These are phyloP conservation scores for Falciphora oryzae DNA, from an alignment of 2,329 filamentous ascomycete species.

Conservation along the genomic window DNA sequence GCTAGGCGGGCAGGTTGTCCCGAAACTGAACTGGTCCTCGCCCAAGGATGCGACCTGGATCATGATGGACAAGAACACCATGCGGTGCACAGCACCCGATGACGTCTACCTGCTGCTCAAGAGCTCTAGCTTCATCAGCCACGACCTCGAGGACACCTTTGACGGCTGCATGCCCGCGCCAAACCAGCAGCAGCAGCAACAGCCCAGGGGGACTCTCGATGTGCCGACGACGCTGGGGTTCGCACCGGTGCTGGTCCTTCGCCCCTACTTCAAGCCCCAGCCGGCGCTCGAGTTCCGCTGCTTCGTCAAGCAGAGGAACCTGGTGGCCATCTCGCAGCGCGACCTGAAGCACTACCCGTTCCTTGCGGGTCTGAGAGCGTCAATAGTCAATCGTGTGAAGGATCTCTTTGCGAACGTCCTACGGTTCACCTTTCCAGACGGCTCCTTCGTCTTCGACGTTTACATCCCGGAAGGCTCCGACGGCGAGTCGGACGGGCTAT, in stretches of 20 bases:
- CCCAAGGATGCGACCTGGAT: slow-evolving; percentile 97
- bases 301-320: slow-evolving; percentile 76
- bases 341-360: slow-evolving; percentile 91
- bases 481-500: slow-evolving; percentile 47
- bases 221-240: slow-evolving; percentile 35
- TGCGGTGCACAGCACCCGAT: slow-evolving; percentile 82
- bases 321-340: slow-evolving; percentile 81
- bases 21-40: slow-evolving; percentile 96
- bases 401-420: slow-evolving; percentile 73
- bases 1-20: slow-evolving; percentile 78
- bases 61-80: slow-evolving; percentile 72
- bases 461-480: slow-evolving; percentile 67
- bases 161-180: slow-evolving; percentile 41
- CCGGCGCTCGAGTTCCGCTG: slow-evolving; percentile 91
- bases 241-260: slow-evolving; percentile 74
- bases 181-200: slow-evolving; percentile 29
- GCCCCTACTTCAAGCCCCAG: slow-evolving; percentile 84
- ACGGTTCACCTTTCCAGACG: slow-evolving; percentile 73
- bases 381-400: slow-evolving; percentile 62
- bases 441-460: slow-evolving; percentile 83
- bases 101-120: slow-evolving; percentile 94
- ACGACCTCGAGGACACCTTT: slow-evolving; percentile 91
- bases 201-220: slow-evolving; percentile 10
- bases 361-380: slow-evolving; percentile 55
- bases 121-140: slow-evolving; percentile 88